phyloP scores from a whole-genome alignment of 257 asterid genomes.

The Prunella vulgaris region DNA sequence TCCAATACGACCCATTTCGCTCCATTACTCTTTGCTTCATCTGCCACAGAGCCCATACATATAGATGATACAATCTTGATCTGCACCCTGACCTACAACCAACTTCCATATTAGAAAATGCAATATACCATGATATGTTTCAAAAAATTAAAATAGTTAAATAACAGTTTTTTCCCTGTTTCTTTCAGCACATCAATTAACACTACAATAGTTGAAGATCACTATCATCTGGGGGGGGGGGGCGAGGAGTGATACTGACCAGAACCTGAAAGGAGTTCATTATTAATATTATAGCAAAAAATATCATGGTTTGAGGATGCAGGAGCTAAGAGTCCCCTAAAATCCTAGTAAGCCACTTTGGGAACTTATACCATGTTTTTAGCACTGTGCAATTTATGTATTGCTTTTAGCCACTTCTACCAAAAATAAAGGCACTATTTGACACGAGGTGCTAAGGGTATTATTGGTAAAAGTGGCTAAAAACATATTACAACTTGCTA shows the following conservation, averaged over 20 bases:
- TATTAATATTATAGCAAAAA: neutral
- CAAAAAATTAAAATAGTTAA: neutral
- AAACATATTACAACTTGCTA: too few species aligned
- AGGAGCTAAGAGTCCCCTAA: neutral
- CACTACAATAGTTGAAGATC: neutral
- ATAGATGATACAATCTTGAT: conserved; percentile 66
- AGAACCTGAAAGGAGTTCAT: neutral
- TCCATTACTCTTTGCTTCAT: conserved; percentile 61
- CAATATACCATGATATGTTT: neutral
- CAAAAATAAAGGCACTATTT: too few species aligned
- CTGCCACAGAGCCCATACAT: conserved; percentile 63
- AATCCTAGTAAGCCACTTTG: neutral
- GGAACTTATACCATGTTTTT: neutral
- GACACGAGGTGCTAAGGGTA: neutral
- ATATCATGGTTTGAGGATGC: neutral
- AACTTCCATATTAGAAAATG: conserved; percentile 17
- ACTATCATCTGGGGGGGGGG: neutral
- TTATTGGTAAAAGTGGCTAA: neutral
- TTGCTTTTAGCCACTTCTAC: neutral
- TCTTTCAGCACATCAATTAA: neutral
- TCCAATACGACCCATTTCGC: conserved; percentile 89
- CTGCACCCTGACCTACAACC: conserved; percentile 65
- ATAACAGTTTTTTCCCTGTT: neutral
- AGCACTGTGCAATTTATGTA: neutral
- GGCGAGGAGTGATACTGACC: too few species aligned